These are phyloP conservation scores for Coemansia sp. DNA, from an alignment of 192 early-diverging fungal species.

Conservation along the genomic window DNA sequence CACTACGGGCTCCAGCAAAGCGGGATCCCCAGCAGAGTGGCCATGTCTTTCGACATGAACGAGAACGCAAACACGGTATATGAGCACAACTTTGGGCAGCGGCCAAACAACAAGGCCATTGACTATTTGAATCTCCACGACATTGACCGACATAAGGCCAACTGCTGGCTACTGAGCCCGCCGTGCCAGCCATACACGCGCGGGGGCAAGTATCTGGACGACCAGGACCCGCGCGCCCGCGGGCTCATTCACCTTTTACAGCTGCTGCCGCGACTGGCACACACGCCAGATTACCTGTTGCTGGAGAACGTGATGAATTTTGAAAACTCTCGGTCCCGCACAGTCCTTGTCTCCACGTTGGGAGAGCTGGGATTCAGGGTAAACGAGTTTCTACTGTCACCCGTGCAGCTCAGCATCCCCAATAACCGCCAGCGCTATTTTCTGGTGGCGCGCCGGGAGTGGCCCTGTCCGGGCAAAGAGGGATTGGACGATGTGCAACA, in stretches of 20 bases:
- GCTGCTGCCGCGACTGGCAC: conserved; percentile 23
- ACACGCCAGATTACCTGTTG: conserved; percentile 19
- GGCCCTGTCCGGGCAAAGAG: not conserved
- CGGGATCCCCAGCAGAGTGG: conserved; percentile 17
- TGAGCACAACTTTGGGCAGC: conserved; percentile 33
- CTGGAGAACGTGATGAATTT: conserved; percentile 54
- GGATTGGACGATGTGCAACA: not conserved
- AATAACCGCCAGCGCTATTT: conserved; percentile 43
- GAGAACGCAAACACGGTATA: conserved; percentile 48
- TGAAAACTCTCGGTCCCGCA: conserved; percentile 42
- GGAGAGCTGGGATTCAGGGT: conserved; percentile 30
- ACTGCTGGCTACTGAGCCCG: conserved; percentile 88
- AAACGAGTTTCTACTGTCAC: conserved; percentile 40
- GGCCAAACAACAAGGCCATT: conserved; percentile 49
- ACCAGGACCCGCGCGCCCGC: conserved; percentile 43
- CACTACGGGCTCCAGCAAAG: conserved; percentile 44
- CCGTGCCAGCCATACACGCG: conserved; percentile 86
- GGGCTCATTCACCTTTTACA: conserved; percentile 37
- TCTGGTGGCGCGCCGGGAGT: conserved; percentile 18
- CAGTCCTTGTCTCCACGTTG: conserved; percentile 18
- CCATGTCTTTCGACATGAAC: conserved; percentile 49
- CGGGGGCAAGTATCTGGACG: conserved; percentile 75
- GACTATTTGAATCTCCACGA: conserved; percentile 28
- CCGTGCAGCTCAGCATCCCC: conserved; percentile 40
- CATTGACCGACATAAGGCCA: conserved; percentile 59